A percentile compares a stretch with the other conserved stretches of the same genome.
Evolutionary conservation across 225 moss, liverwort and hornwort species (phyloP).

Genomic region (Asterella californica): DNA sequence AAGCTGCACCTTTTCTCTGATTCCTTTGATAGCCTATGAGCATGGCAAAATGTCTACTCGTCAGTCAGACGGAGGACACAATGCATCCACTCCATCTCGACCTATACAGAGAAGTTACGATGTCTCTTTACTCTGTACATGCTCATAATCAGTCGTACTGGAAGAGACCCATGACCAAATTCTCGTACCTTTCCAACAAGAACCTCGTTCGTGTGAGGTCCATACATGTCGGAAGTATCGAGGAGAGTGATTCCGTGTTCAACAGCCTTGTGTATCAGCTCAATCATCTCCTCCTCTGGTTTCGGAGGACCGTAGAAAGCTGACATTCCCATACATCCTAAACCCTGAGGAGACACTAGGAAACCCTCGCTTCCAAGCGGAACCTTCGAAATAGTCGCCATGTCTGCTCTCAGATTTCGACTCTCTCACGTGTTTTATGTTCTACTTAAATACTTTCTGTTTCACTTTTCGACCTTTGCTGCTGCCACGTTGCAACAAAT

Average conservation of each 20-base stretch:
- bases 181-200: conserved; percentile 46
- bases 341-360: conserved; percentile 44
- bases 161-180: too few relatives aligned
- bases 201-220: conserved; percentile 50
- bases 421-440: too few relatives aligned
- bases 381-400: not conserved
- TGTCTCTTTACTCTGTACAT: too few relatives aligned
- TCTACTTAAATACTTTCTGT: too few relatives aligned
- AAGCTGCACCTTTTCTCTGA: conserved; percentile 15
- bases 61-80: not conserved
- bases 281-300: conserved; percentile 48
- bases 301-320: conserved; percentile 35
- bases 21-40: not conserved
- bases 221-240: conserved; percentile 46
- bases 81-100: too few relatives aligned
- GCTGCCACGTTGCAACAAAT: too few relatives aligned
- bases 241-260: conserved; percentile 45
- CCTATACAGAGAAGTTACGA: too few relatives aligned
- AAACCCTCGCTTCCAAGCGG: conserved; percentile 44
- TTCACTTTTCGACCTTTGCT: too few relatives aligned
- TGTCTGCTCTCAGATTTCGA: too few relatives aligned
- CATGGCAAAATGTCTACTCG: not conserved
- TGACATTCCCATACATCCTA: conserved; percentile 57
- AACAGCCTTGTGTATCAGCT: conserved; percentile 44
- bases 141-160: too few relatives aligned